Evolutionary conservation across 1,284 basidiomycete species (phyloP).

Genomic region (Golubevia sp.): DNA sequence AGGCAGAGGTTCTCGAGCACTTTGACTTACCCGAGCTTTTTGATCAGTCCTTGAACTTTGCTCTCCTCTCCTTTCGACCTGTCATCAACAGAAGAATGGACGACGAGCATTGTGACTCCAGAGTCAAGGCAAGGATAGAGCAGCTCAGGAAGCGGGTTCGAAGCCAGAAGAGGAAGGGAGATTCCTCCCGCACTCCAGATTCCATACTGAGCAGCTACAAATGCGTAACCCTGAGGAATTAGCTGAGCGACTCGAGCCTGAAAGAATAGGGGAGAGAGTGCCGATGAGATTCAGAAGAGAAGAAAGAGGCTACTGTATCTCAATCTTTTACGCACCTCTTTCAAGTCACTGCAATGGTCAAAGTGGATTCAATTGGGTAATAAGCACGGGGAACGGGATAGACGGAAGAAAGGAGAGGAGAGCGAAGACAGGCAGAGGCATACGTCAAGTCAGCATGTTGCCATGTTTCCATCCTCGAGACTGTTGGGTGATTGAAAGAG

Average conservation of each 20-base stretch:
- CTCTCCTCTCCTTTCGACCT: neutral
- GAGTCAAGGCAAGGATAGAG: constrained; percentile 50
- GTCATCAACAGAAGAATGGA: constrained; percentile 27
- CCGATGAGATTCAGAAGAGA: neutral
- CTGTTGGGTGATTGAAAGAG: too few relatives aligned
- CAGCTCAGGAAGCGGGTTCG: constrained; percentile 45
- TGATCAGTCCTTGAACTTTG: constrained; percentile 40
- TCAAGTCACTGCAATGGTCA: too few relatives aligned
- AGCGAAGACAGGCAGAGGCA: too few relatives aligned
- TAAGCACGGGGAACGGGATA: too few relatives aligned
- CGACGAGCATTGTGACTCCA: constrained; percentile 32
- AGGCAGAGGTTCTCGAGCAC: neutral
- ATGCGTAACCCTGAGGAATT: neutral
- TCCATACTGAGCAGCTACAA: neutral
- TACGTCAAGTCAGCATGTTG: too few relatives aligned
- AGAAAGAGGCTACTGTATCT: neutral
- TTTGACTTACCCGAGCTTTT: constrained; percentile 16
- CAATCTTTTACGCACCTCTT: neutral
- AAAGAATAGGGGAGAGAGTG: too few relatives aligned
- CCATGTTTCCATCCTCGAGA: too few relatives aligned
- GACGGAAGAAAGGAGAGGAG: too few relatives aligned
- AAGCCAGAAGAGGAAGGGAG: neutral
- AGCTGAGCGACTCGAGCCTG: neutral
- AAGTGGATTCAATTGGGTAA: too few relatives aligned
- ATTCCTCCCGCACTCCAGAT: neutral